Evolutionary conservation across 768 basidiomycete genomes (phyloP).

Genomic region (Psilocybe cyanescens): DNA sequence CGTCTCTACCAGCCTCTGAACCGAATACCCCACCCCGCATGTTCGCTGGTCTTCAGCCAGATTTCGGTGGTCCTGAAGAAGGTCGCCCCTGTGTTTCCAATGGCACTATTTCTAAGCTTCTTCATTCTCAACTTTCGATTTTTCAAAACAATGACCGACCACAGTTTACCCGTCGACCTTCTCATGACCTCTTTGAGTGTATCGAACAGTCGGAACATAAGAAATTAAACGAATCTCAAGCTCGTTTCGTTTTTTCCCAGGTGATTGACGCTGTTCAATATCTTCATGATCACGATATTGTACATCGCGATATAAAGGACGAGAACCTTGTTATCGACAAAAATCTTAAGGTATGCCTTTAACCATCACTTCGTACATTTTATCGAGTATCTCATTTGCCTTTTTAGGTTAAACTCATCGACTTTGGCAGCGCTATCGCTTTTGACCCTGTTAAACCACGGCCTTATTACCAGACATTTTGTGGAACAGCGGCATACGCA

Average conservation of each 20-base stretch:
- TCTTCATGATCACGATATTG: conserved; percentile 81
- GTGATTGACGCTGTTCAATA: conserved; percentile 86
- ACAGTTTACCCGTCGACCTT: conserved; percentile 69
- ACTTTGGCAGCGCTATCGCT: conserved; percentile 90
- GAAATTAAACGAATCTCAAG: conserved; percentile 76
- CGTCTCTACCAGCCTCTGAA: conserved; percentile 31
- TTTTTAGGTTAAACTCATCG: conserved; percentile 86
- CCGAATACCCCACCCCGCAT: conserved; percentile 31
- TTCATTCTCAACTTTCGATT: conserved; percentile 24
- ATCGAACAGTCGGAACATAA: conserved; percentile 87
- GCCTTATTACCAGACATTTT: conserved; percentile 79
- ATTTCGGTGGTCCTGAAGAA: neutral
- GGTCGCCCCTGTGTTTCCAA: conserved; percentile 8
- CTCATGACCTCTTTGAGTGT: conserved; percentile 94
- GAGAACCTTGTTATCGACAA: conserved; percentile 88
- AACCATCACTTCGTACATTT: neutral
- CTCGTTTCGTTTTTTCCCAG: conserved; percentile 85
- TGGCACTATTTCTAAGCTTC: conserved; percentile 20
- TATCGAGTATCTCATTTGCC: conserved; percentile 7
- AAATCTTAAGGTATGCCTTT: conserved; percentile 60
- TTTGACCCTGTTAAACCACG: conserved; percentile 64
- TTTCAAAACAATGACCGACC: conserved; percentile 31
- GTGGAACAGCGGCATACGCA: conserved; percentile 95
- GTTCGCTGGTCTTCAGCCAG: conserved; percentile 23
- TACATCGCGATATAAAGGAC: conserved; percentile 96